Evolutionary conservation across 306 rosid species (phyloP), one percentile per base, ranked within the genome.

Genomic region (Medicago lupulina): DNA sequence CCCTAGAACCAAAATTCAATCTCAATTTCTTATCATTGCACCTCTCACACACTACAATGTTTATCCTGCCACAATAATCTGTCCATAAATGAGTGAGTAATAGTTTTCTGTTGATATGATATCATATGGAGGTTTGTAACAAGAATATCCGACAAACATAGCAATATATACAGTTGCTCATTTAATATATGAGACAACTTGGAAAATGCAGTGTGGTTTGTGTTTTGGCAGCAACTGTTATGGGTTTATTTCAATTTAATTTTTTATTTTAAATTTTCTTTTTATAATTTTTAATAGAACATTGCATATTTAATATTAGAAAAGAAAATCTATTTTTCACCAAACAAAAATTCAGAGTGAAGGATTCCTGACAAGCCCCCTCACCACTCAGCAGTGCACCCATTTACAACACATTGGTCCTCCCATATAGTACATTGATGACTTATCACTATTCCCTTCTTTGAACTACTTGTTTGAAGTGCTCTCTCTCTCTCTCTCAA

Each of bases 131-230:
- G 79, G 75, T 10, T 31, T 80, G 76, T 47, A 23, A 57, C 44
- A 43, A 58, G 44, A 80, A 55, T 58, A 67, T 74, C 83, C 83
- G 71, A 80, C 80, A 74, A 58, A n/a, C 46, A 59, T 9, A 80
- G 79, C 15, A 23, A 67, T 14, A 58, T 68, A 51, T 51, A 50
- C 67, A 68, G 72, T 8, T 63, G 5, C 23, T 69, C 61, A 69
- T 81, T 80, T 69, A 81, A 50, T 75, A 25, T 40, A 60, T 55
- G 63, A 66, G 69, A 39, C 46, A 47, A 51, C 51, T 55, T 18
- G 36, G 44, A 73, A 73, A 73, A 59, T 65, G 16, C 34, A 64
- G 69, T 34, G 70, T 40, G 39, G 59, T 62, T 36, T 39, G 10
- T 59, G 12, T 59, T 71, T 71, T 79, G 82, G 77, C 77, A 71